Conservation (phyloP, 129 eudicot species). For the Chrysanthemum makinoi region DNA sequence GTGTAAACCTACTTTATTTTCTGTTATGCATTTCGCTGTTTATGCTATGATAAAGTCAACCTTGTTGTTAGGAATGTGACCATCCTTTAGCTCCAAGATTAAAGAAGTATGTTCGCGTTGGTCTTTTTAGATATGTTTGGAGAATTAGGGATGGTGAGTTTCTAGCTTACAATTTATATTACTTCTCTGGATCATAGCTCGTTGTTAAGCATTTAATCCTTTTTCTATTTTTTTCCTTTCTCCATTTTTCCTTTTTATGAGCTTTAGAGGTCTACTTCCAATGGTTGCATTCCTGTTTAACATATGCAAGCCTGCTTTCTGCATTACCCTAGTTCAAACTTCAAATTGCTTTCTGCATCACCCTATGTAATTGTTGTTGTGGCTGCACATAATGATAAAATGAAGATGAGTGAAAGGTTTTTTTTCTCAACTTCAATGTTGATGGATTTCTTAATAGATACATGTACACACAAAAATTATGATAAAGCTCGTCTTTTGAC, state of each 20-base stretch:
- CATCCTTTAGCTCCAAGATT: constrained; percentile 72
- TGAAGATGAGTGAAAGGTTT: too few species aligned
- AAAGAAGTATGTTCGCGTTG: constrained; percentile 75
- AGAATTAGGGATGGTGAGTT: constrained; percentile 77
- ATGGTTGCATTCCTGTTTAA: too few species aligned
- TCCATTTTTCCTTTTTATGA: neutral
- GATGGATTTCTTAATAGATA: too few species aligned
- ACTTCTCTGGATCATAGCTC: constrained; percentile 10
- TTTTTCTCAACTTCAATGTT: too few species aligned
- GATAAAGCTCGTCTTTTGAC: too few species aligned
- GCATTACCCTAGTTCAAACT: too few species aligned
- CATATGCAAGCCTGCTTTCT: too few species aligned
- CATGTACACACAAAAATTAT: too few species aligned
- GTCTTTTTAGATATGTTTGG: constrained; percentile 83
- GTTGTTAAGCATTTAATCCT: constrained; percentile 2
- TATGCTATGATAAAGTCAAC: constrained; percentile 12
- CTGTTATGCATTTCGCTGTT: constrained; percentile 12
- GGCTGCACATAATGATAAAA: too few species aligned
- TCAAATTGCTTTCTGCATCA: too few species aligned
- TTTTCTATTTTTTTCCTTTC: neutral
- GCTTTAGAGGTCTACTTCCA: neutral
- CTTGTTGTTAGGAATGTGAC: constrained; percentile 66
- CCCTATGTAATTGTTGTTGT: too few species aligned
- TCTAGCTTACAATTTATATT: constrained; percentile 13
- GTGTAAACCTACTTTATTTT: neutral